A percentile compares a stretch with the other conserved stretches of the same genome.
These are phyloP conservation scores for Alternaria ethzedia DNA, from an alignment of 2,329 filamentous ascomycete species.

Conservation along the genomic window DNA sequence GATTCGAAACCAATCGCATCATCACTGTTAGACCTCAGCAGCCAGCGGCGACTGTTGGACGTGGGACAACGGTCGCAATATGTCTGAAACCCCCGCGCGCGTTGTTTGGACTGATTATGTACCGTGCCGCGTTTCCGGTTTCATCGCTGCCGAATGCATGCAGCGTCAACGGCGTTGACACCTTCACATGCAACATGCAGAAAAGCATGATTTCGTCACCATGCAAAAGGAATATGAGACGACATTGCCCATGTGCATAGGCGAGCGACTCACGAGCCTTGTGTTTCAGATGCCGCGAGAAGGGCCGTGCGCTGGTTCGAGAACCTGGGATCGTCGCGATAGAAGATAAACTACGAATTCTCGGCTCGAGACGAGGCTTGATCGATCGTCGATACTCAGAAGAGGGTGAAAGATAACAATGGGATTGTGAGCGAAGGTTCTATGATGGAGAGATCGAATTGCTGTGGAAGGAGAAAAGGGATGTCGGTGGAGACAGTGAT, in stretches of 20 bases:
- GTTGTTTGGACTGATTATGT: background rate
- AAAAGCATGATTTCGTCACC: background rate
- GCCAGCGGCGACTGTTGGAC: background rate
- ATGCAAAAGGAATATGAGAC: background rate
- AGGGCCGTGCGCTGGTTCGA: background rate
- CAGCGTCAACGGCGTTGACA: background rate
- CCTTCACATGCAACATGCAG: background rate
- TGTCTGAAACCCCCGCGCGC: background rate
- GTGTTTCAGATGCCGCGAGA: background rate
- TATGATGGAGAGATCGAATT: background rate
- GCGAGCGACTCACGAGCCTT: background rate
- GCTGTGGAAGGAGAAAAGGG: background rate
- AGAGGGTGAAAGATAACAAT: background rate
- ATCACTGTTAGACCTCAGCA: background rate
- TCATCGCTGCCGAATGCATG: background rate
- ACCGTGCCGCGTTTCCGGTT: background rate
- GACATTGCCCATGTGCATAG: background rate
- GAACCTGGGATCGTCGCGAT: background rate
- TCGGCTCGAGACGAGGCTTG: background rate
- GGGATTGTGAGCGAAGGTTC: background rate
- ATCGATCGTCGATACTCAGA: background rate
- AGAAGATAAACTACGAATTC: background rate
- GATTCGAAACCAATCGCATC: background rate
- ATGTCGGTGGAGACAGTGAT: background rate
- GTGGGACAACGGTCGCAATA: background rate